Evolutionary conservation across 371 early-diverging fungal species (phyloP).

Genomic region (Mortierella sp.): DNA sequence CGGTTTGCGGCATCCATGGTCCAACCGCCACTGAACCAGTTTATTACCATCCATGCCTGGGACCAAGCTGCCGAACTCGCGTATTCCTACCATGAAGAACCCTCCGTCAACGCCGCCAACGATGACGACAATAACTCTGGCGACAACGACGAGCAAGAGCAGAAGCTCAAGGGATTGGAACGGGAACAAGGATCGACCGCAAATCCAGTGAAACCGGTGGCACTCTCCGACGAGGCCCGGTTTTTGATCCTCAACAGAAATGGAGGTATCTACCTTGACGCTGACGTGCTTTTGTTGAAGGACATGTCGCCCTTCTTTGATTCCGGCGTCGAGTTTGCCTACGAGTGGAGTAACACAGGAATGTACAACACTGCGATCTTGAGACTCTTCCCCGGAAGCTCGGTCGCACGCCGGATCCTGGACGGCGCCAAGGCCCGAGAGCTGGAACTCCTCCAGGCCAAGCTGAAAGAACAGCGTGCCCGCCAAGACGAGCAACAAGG

Average conservation of each 20-base stretch:
- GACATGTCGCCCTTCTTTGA: constrained; percentile 52
- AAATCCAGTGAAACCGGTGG: constrained; percentile 31
- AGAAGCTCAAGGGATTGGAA: constrained; percentile 9
- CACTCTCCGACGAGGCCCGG: constrained; percentile 52
- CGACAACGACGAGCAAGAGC: neutral
- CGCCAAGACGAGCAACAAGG: neutral
- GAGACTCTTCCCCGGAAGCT: constrained; percentile 37
- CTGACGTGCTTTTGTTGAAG: constrained; percentile 51
- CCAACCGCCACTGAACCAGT: constrained; percentile 21
- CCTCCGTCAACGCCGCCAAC: neutral
- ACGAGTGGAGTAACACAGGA: constrained; percentile 51
- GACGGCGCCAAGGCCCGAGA: constrained; percentile 46
- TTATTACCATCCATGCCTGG: constrained; percentile 38
- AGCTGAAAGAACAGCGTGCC: neutral
- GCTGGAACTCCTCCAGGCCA: constrained; percentile 14
- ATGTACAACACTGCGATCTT: constrained; percentile 55
- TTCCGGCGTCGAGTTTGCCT: constrained; percentile 48
- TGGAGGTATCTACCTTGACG: constrained; percentile 56
- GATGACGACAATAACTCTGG: neutral
- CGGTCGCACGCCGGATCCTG: constrained; percentile 36
- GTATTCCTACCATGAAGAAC: constrained; percentile 22
- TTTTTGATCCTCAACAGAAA: constrained; percentile 49
- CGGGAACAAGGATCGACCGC: neutral
- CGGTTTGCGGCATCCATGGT: constrained; percentile 32
- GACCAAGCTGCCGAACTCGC: constrained; percentile 41